These are phyloP conservation scores for Malus sieversii DNA, from an alignment of 306 rosid genomes.

Conservation along the genomic window DNA sequence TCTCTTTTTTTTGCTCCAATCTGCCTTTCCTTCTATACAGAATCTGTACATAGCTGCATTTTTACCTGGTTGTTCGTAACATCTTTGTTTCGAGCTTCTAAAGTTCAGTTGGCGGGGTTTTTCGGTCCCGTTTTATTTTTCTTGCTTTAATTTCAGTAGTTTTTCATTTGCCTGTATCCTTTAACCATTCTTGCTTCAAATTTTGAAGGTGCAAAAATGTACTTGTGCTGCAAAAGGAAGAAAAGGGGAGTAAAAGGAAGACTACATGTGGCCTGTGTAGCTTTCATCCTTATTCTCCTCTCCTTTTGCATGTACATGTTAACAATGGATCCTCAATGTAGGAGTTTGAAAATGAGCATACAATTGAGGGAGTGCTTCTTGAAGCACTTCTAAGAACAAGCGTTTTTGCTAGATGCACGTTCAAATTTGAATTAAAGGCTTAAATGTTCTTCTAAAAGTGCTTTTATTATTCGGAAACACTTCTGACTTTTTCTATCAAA, in stretches of 20 bases:
- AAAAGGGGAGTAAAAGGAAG: background rate
- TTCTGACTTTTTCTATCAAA: no score
- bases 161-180: background rate
- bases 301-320: background rate
- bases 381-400: background rate
- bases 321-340: background rate
- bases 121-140: background rate
- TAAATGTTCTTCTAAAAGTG: background rate
- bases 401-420: background rate
- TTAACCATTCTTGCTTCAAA: background rate
- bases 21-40: background rate
- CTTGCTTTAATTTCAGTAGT: background rate
- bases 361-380: background rate
- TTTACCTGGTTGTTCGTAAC: background rate
- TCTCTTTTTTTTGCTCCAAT: background rate
- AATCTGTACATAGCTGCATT: background rate
- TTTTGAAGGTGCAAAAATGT: background rate
- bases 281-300: background rate
- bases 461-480: accelerated
- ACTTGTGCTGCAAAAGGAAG: background rate
- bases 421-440: no score
- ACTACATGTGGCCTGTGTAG: background rate
- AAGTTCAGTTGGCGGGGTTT: background rate
- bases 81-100: background rate
- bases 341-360: background rate